phyloP scores from a whole-genome alignment of 2,329 filamentous ascomycete genomes.

The Orbilia javanica region DNA sequence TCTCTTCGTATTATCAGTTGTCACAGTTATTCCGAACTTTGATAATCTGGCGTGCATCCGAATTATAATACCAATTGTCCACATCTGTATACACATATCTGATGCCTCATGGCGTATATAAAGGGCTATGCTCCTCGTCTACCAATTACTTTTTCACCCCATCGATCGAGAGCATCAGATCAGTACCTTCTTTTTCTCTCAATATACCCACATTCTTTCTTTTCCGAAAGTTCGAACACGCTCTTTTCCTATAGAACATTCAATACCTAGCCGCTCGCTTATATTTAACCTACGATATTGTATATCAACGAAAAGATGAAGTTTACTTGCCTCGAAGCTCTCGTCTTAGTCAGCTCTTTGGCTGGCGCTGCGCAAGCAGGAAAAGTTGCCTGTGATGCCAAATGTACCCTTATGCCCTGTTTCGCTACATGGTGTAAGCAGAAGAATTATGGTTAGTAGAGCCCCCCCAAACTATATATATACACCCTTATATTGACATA shows the following conservation, averaged over 20 bases:
- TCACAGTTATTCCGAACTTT: not conserved
- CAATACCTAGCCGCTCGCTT: not conserved
- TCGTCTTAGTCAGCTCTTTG: slow-evolving; percentile 7
- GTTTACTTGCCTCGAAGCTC: slow-evolving; percentile 8
- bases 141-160: not conserved
- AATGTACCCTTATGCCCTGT: slow-evolving; percentile 41
- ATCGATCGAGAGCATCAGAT: not conserved
- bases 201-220: not conserved
- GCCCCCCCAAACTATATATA: too few species aligned
- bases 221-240: too few species aligned
- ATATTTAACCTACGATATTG: not conserved
- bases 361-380: slow-evolving; percentile 17
- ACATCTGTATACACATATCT: not conserved
- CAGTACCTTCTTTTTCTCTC: not conserved
- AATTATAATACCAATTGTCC: too few species aligned
- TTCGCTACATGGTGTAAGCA: slow-evolving; percentile 26
- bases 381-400: slow-evolving; percentile 17
- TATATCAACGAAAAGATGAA: slow-evolving; percentile 33
- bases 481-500: not conserved
- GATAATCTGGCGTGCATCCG: too few species aligned
- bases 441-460: slow-evolving; percentile 22
- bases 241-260: not conserved
- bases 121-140: not conserved
- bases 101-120: not conserved
- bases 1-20: not conserved